Conservation (phyloP, 169 alveolate genomes). For the Babesia ovata region DNA sequence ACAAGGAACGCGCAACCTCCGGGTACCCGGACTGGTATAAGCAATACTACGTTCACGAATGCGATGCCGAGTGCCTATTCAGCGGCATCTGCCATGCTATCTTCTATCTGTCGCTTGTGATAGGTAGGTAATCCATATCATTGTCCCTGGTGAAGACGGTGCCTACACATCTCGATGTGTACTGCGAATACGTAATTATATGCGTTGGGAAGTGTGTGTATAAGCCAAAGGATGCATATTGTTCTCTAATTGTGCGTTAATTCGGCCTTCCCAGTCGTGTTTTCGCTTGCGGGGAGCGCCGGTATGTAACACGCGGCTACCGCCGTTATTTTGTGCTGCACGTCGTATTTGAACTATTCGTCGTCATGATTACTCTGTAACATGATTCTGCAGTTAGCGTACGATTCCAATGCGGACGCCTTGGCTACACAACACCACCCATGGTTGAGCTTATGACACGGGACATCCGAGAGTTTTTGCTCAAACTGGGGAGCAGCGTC, state of each 20-base stretch:
- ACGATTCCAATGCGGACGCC: neutral
- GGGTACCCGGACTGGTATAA: slow-evolving; percentile 38
- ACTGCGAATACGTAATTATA: no score
- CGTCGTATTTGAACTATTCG: no score
- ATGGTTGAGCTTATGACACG: neutral
- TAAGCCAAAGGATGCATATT: no score
- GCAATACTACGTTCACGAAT: slow-evolving; percentile 15
- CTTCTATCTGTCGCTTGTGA: neutral
- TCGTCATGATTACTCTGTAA: no score
- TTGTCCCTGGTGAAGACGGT: neutral
- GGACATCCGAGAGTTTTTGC: neutral
- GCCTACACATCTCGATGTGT: neutral
- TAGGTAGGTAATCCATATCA: slow-evolving; percentile 3
- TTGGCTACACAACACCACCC: neutral
- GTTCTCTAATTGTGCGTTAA: no score
- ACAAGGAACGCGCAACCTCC: slow-evolving; percentile 26
- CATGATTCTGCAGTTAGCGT: slow-evolving; percentile 15
- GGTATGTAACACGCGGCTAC: no score
- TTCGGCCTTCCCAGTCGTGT: no score
- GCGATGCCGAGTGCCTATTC: slow-evolving; percentile 20
- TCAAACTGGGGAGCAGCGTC: slow-evolving; percentile 9
- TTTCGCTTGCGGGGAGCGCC: no score
- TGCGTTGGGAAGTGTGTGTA: no score
- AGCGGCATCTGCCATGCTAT: neutral
- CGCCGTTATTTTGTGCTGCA: no score